These are phyloP conservation scores for Hirschioporus abietinus DNA, from an alignment of 768 basidiomycete genomes.

Conservation along the genomic window DNA sequence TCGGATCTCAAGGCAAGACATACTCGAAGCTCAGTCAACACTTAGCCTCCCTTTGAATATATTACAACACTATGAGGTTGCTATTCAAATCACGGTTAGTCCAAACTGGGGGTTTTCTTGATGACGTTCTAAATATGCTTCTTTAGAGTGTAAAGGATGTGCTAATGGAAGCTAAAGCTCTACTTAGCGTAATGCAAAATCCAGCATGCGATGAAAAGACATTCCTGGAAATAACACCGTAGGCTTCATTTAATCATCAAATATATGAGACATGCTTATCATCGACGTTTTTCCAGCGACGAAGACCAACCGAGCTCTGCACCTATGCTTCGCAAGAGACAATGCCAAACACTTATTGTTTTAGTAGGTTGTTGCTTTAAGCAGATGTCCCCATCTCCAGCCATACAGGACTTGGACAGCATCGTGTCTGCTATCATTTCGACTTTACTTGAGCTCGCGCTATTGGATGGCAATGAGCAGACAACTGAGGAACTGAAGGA, in stretches of 20 bases:
- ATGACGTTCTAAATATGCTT: constrained; percentile 4
- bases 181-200: constrained; percentile 39
- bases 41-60: constrained; percentile 65
- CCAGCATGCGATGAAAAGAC: constrained; percentile 33
- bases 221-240: constrained; percentile 58
- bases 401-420: constrained; percentile 11
- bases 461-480: constrained; percentile 25
- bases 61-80: constrained; percentile 46
- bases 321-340: constrained; percentile 43
- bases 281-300: constrained; percentile 34
- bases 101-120: background rate
- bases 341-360: constrained; percentile 61
- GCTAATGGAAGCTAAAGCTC: constrained; percentile 58
- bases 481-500: constrained; percentile 25
- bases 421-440: constrained; percentile 40
- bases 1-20: constrained; percentile 56
- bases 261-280: background rate
- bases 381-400: constrained; percentile 17
- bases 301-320: constrained; percentile 49
- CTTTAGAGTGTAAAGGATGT: constrained; percentile 57
- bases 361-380: constrained; percentile 56
- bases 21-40: constrained; percentile 52
- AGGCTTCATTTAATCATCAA: constrained; percentile 17
- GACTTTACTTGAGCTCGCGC: constrained; percentile 43
- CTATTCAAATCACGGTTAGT: constrained; percentile 50